Percentiles rank a stretch among this genome's conserved stretches.
Evolutionary conservation across 2,329 filamentous ascomycete genomes (phyloP).

Genomic region (Trichophyton mentagrophytes): DNA sequence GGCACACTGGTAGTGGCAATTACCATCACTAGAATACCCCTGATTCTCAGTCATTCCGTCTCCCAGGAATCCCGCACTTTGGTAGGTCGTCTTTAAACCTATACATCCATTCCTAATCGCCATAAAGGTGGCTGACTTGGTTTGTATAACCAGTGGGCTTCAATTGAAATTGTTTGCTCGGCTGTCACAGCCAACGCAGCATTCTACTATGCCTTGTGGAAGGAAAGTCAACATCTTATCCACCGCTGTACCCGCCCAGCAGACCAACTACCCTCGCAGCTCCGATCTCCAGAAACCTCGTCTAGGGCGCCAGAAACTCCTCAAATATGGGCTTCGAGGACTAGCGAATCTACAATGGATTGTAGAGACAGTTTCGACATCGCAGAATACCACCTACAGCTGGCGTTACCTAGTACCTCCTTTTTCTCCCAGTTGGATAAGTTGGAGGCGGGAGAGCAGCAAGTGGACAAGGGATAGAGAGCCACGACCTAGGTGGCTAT

Average conservation of each 20-base stretch:
- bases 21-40: conserved; percentile 13
- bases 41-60: conserved; percentile 10
- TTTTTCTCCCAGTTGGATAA: neutral
- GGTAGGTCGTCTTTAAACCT: conserved; percentile 2
- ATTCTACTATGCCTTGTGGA: conserved; percentile 13
- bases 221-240: conserved; percentile 8
- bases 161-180: conserved; percentile 13
- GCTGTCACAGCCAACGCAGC: conserved; percentile 12
- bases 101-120: neutral
- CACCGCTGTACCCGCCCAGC: neutral
- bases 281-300: neutral
- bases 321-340: neutral
- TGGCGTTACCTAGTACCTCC: neutral
- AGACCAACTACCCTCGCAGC: neutral
- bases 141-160: conserved; percentile 11
- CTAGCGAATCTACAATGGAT: neutral
- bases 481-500: no score
- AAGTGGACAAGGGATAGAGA: neutral
- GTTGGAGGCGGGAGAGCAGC: neutral
- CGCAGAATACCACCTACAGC: neutral
- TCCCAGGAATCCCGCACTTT: conserved; percentile 12
- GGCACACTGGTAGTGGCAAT: conserved; percentile 12
- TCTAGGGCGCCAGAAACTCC: neutral
- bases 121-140: neutral
- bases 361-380: neutral